phyloP scores from a whole-genome alignment of 305 asterid species.

The Withania somnifera region DNA sequence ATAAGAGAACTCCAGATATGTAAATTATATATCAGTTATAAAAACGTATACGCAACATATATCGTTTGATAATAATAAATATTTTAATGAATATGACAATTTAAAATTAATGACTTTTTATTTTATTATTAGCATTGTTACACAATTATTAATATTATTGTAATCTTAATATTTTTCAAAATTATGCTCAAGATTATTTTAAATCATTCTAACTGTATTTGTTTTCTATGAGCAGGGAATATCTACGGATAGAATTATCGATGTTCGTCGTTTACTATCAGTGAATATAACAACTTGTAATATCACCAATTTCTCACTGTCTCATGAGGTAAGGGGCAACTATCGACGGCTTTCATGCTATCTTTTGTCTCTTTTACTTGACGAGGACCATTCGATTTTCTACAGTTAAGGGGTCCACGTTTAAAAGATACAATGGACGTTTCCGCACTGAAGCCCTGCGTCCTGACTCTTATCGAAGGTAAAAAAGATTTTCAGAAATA shows the following conservation, averaged over 20 bases:
- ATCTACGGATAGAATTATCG: slow-evolving; percentile 78
- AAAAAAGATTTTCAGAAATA: neutral
- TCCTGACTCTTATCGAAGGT: slow-evolving; percentile 86
- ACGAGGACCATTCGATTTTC: neutral
- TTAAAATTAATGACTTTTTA: neutral
- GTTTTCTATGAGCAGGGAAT: slow-evolving; percentile 45
- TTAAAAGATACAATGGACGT: slow-evolving; percentile 89
- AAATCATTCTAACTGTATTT: neutral
- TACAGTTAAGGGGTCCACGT: slow-evolving; percentile 77
- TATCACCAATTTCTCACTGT: slow-evolving; percentile 55
- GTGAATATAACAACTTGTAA: slow-evolving; percentile 55
- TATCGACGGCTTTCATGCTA: neutral
- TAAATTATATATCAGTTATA: neutral
- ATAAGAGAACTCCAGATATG: neutral
- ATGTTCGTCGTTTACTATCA: slow-evolving; percentile 51
- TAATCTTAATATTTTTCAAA: neutral
- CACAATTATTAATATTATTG: neutral
- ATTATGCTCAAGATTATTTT: neutral
- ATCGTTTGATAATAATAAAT: neutral
- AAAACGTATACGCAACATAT: neutral
- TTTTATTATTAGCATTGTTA: neutral
- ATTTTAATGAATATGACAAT: neutral
- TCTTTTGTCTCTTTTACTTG: neutral
- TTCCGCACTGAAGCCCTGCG: slow-evolving; percentile 86
- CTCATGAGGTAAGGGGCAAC: slow-evolving; percentile 62